Conservation (phyloP, 176 grass and related monocot species). For the Cymbopogon citratus region DNA sequence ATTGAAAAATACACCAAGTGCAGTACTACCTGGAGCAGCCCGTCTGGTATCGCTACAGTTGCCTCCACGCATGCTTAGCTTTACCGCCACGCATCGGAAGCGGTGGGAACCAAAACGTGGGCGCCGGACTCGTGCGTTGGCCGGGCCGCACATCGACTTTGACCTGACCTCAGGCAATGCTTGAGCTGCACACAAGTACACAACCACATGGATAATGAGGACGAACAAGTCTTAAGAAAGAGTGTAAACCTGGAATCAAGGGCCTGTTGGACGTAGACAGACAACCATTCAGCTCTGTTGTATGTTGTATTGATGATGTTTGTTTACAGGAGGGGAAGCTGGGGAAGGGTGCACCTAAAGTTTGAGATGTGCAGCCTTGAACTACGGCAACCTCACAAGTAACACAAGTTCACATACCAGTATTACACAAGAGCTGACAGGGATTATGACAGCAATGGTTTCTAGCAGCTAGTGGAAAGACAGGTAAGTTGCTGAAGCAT, state of each 20-base stretch:
- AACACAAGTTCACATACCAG: neutral
- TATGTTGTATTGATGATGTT: neutral
- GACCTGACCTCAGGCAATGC: constrained; percentile 24
- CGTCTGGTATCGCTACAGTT: constrained; percentile 7
- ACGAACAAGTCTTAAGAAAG: neutral
- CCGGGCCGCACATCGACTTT: constrained; percentile 24
- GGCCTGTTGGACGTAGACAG: constrained; percentile 1
- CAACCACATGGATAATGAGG: constrained; percentile 25
- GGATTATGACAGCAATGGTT: neutral
- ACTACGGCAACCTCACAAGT: neutral
- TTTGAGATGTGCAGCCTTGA: neutral
- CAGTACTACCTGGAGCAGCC: neutral
- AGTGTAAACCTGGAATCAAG: constrained; percentile 8
- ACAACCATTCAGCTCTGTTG: neutral
- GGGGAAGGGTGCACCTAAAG: neutral
- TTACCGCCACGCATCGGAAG: constrained; percentile 38
- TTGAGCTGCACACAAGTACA: constrained; percentile 10
- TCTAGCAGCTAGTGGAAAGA: neutral
- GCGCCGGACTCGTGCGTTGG: neutral
- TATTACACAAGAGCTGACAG: neutral
- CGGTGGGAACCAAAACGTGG: constrained; percentile 14
- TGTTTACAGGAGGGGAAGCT: neutral
- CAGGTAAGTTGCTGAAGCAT: neutral
- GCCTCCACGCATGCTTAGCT: constrained; percentile 37
- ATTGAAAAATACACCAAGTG: too few species aligned